These are phyloP conservation scores for Paraconiothyrium sp. DNA, from an alignment of 2,329 filamentous ascomycete genomes.

Conservation along the genomic window DNA sequence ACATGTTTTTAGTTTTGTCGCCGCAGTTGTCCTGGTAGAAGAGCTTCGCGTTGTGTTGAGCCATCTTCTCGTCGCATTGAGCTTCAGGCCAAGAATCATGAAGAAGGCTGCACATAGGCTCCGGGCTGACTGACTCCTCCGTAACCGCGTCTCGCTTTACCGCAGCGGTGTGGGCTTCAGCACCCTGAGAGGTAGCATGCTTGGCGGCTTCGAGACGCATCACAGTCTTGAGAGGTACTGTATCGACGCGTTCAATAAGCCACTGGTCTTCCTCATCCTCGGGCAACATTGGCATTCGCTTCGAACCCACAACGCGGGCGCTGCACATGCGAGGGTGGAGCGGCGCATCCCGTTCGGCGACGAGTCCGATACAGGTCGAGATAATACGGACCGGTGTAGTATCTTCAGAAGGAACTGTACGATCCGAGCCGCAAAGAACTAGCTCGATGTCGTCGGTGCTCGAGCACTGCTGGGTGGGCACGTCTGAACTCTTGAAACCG, in stretches of 20 bases:
- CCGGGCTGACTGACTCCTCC: neutral
- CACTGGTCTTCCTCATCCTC: neutral
- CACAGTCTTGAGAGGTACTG: constrained; percentile 19
- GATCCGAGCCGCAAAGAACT: constrained; percentile 33
- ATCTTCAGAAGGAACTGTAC: constrained; percentile 20
- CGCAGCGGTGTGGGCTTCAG: neutral
- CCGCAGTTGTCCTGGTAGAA: constrained; percentile 14
- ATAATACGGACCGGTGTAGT: constrained; percentile 21
- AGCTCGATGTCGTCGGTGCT: constrained; percentile 37
- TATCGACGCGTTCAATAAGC: neutral
- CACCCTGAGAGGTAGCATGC: constrained; percentile 7
- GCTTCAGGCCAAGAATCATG: neutral
- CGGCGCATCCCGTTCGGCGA: constrained; percentile 2
- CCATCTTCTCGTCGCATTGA: constrained; percentile 11
- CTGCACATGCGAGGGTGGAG: constrained; percentile 8
- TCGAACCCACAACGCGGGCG: constrained; percentile 13
- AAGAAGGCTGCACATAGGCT: constrained; percentile 3
- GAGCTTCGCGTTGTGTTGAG: constrained; percentile 11
- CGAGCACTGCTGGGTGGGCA: constrained; percentile 27
- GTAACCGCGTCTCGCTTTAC: neutral
- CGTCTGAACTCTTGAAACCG: constrained; percentile 19
- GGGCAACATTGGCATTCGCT: constrained; percentile 6
- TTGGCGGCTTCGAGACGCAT: constrained; percentile 21
- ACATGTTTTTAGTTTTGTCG: constrained; percentile 7
- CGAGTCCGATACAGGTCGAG: constrained; percentile 23